Evolutionary conservation across 1,284 basidiomycete species (phyloP).

Genomic region (Porogramme epimiltina): DNA sequence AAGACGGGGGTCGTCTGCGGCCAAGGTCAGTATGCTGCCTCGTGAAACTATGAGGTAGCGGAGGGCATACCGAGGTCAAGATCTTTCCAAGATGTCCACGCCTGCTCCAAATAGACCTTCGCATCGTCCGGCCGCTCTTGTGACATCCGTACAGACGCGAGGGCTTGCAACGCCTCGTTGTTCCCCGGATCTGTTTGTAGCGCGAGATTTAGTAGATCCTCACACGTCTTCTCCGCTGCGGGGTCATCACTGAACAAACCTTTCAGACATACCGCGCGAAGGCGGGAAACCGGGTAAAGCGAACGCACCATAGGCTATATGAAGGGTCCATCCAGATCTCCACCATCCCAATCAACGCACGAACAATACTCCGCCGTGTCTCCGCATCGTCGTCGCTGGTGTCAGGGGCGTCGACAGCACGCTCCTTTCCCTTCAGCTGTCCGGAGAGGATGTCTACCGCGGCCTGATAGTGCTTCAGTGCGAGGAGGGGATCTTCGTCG

Average conservation of each 20-base stretch:
- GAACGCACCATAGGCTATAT: slow-evolving; percentile 82
- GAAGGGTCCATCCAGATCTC: slow-evolving; percentile 95
- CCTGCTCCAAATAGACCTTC: slow-evolving; percentile 65
- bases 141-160: slow-evolving; percentile 89
- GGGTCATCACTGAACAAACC: slow-evolving; percentile 73
- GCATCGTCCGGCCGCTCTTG: slow-evolving; percentile 86
- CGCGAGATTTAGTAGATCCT: slow-evolving; percentile 73
- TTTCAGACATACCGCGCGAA: not conserved
- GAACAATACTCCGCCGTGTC: slow-evolving; percentile 71
- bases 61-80: slow-evolving; percentile 61
- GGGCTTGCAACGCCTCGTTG: slow-evolving; percentile 77
- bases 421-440: slow-evolving; percentile 73
- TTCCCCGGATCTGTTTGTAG: slow-evolving; percentile 78
- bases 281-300: not conserved
- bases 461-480: slow-evolving; percentile 80
- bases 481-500: slow-evolving; percentile 74
- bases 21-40: not conserved
- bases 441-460: slow-evolving; percentile 77
- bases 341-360: slow-evolving; percentile 90
- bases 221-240: slow-evolving; percentile 80
- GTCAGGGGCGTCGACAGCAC: slow-evolving; percentile 45
- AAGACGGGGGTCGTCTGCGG: slow-evolving; percentile 67
- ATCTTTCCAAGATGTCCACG: slow-evolving; percentile 78
- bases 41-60: not conserved
- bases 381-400: slow-evolving; percentile 59